Evolutionary conservation across 2,329 filamentous ascomycete species (phyloP).

Genomic region (Anisogramma anomala): DNA sequence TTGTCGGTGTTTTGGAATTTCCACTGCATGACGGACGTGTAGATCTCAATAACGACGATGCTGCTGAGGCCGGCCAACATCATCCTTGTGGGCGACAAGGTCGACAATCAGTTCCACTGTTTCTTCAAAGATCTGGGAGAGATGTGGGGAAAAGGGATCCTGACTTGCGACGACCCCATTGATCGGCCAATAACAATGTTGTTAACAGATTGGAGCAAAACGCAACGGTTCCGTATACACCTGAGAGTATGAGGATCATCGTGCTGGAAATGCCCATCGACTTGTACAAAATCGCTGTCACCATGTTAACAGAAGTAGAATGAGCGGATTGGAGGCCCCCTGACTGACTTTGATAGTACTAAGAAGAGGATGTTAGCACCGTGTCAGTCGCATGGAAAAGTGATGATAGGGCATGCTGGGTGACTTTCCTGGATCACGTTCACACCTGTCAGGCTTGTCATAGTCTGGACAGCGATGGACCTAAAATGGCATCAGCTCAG

Average conservation of each 20-base stretch:
- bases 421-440: conserved; percentile 37
- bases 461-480: conserved; percentile 44
- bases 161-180: conserved; percentile 46
- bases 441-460: conserved; percentile 45
- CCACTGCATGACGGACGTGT: conserved; percentile 46
- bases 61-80: conserved; percentile 39
- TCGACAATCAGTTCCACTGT: not conserved
- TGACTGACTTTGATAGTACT: conserved; percentile 15
- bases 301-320: not conserved
- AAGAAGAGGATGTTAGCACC: conserved; percentile 22
- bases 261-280: conserved; percentile 38
- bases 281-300: conserved; percentile 39
- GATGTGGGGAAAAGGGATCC: conserved; percentile 2
- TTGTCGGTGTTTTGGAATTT: conserved; percentile 45
- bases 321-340: too few relatives aligned
- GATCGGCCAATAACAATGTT: conserved; percentile 40
- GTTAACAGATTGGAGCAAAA: conserved; percentile 40
- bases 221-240: conserved; percentile 41
- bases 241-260: conserved; percentile 41
- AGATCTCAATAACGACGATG: conserved; percentile 45
- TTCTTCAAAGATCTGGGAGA: too few relatives aligned
- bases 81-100: conserved; percentile 29
- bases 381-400: not conserved
- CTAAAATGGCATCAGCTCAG: not conserved
- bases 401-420: not conserved